phyloP scores from a whole-genome alignment of 768 basidiomycete genomes.

The Termitomyces eurrhizus region DNA sequence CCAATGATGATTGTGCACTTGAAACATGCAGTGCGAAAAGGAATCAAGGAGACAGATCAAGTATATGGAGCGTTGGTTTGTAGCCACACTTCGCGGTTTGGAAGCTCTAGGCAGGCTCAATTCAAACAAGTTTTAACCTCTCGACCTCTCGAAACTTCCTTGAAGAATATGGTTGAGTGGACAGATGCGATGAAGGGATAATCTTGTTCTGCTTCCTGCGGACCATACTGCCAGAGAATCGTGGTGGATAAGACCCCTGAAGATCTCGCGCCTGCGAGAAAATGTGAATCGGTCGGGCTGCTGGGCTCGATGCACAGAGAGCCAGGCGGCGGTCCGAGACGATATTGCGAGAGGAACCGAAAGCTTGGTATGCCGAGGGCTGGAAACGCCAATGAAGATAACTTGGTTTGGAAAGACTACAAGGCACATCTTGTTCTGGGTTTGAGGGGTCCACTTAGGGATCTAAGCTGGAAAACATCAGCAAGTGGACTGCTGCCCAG shows the following conservation, averaged over 20 bases:
- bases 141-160: slow-evolving; percentile 29
- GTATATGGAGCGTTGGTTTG: slow-evolving; percentile 29
- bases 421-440: slow-evolving; percentile 21
- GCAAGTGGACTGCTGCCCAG: slow-evolving; percentile 28
- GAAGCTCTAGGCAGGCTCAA: slow-evolving; percentile 26
- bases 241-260: slow-evolving; percentile 26
- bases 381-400: slow-evolving; percentile 22
- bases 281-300: slow-evolving; percentile 23
- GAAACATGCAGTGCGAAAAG: slow-evolving; percentile 25
- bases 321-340: slow-evolving; percentile 16
- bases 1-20: neutral
- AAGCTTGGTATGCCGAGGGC: slow-evolving; percentile 25
- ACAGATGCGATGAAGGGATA: slow-evolving; percentile 22
- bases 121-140: slow-evolving; percentile 21
- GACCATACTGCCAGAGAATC: slow-evolving; percentile 28
- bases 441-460: slow-evolving; percentile 25
- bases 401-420: slow-evolving; percentile 36
- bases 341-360: slow-evolving; percentile 17
- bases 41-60: slow-evolving; percentile 26
- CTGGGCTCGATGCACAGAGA: slow-evolving; percentile 20
- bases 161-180: slow-evolving; percentile 24
- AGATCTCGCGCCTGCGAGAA: slow-evolving; percentile 23
- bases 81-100: slow-evolving; percentile 29
- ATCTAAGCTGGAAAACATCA: slow-evolving; percentile 36
- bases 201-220: slow-evolving; percentile 22